Conservation (phyloP, 140 eudicot genomes). For the Anethum foeniculum region DNA sequence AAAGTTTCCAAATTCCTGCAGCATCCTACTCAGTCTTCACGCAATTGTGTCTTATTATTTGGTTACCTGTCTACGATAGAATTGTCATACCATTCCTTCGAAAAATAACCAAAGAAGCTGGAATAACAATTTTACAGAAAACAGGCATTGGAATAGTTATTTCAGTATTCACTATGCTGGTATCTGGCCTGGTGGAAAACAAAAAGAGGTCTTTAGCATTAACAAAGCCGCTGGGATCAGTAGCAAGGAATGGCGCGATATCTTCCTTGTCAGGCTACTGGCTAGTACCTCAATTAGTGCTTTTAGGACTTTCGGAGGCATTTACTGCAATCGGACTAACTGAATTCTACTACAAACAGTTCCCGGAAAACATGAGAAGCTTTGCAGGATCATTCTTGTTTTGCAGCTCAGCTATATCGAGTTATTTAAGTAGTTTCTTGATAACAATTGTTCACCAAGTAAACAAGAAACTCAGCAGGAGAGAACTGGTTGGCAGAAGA, state of each 20-base stretch:
- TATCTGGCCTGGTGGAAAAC: constrained; percentile 9
- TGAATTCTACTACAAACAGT: constrained; percentile 47
- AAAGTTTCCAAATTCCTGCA: constrained; percentile 56
- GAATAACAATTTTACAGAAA: constrained; percentile 33
- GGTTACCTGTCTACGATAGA: constrained; percentile 29
- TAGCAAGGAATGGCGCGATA: constrained; percentile 6
- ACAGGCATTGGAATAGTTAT: constrained; percentile 21
- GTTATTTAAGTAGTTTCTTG: constrained; percentile 48
- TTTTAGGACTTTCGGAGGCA: constrained; percentile 31
- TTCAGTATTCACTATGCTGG: background rate
- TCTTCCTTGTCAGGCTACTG: constrained; percentile 10
- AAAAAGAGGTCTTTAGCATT: background rate
- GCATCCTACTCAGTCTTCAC: constrained; percentile 66
- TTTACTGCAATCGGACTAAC: background rate
- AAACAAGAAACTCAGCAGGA: constrained; percentile 20
- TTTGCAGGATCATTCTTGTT: constrained; percentile 57
- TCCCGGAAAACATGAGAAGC: constrained; percentile 74
- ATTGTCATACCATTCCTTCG: constrained; percentile 22
- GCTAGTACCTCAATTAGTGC: constrained; percentile 7
- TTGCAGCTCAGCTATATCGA: constrained; percentile 50
- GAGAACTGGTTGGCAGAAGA: constrained; percentile 61
- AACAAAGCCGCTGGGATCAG: constrained; percentile 1
- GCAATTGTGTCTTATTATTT: constrained; percentile 18
- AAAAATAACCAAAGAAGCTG: constrained; percentile 25
- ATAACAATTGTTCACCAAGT: constrained; percentile 34